A percentile compares a stretch with the other conserved stretches of the same genome.
Conservation (phyloP, 805 yeast genomes). For the Candida silvicultrix region DNA sequence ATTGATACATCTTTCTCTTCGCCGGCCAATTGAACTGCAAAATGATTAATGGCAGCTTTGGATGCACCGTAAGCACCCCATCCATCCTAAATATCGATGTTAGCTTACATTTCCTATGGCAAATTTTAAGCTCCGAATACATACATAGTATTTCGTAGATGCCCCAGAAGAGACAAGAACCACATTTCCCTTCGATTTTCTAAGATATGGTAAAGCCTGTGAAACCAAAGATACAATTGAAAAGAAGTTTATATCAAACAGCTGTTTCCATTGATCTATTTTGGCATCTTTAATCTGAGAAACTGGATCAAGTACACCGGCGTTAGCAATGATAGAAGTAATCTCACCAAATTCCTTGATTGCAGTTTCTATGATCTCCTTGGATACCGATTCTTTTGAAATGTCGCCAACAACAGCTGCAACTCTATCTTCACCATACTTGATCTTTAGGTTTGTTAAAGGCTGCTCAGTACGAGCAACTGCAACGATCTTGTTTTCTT, state of each 20-base stretch:
- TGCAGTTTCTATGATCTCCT: conserved; percentile 37
- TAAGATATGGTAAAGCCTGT: conserved; percentile 50
- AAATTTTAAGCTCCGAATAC: too few species aligned
- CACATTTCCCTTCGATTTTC: conserved; percentile 50
- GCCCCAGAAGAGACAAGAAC: conserved; percentile 93
- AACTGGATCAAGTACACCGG: conserved; percentile 83
- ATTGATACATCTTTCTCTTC: conserved; percentile 61
- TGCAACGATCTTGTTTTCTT: conserved; percentile 47
- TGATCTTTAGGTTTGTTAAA: conserved; percentile 34
- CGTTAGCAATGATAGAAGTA: conserved; percentile 67
- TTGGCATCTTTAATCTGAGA: conserved; percentile 45
- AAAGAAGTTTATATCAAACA: conserved; percentile 75
- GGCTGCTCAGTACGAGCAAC: conserved; percentile 61
- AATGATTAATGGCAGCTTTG: conserved; percentile 85
- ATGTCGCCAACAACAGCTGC: conserved; percentile 57
- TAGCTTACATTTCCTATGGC: too few species aligned
- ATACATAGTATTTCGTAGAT: conserved; percentile 45
- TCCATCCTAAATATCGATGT: conserved; percentile 45
- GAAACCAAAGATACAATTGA: conserved; percentile 58
- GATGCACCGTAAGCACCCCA: conserved; percentile 94
- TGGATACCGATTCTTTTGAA: conserved; percentile 31
- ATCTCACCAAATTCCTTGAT: conserved; percentile 46
- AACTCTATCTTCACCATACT: conserved; percentile 44
- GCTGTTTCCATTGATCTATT: conserved; percentile 49
- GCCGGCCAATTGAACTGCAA: conserved; percentile 56